Percentiles rank a stretch among this genome's conserved stretches.
phyloP scores from a whole-genome alignment of 306 rosid species.

The Vigna reflexopilosa region DNA sequence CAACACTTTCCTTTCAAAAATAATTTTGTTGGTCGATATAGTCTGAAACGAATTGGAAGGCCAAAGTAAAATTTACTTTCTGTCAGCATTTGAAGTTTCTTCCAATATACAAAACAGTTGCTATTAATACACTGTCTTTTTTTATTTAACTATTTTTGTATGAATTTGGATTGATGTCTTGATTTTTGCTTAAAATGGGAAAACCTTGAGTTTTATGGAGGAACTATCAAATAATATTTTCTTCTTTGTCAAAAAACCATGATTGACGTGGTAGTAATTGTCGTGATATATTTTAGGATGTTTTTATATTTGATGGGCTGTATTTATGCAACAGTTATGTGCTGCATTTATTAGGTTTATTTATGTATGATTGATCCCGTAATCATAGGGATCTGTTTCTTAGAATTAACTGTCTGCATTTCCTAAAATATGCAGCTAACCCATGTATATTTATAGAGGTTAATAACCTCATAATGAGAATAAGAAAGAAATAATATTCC shows the following conservation, averaged over 20 bases:
- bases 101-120: slow-evolving; percentile 20
- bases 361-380: no score
- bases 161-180: slow-evolving; percentile 33
- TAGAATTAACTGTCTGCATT: no score
- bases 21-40: background rate
- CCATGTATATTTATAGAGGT: no score
- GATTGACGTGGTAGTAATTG: no score
- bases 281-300: no score
- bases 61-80: background rate
- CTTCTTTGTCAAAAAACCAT: background rate
- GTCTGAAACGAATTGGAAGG: slow-evolving; percentile 23
- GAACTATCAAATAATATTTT: slow-evolving; percentile 17
- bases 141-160: background rate
- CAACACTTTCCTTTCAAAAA: background rate
- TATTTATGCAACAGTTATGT: no score
- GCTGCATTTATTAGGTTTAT: no score
- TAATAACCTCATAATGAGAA: no score
- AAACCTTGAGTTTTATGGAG: slow-evolving; percentile 20
- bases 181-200: slow-evolving; percentile 11
- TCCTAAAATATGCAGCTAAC: no score
- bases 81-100: slow-evolving; percentile 21
- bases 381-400: no score
- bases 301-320: no score
- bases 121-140: slow-evolving; percentile 13
- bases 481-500: no score